Evolutionary conservation across 306 rosid species (phyloP), one percentile per base, ranked within the genome.

Genomic region (Dalbergia oliveri): DNA sequence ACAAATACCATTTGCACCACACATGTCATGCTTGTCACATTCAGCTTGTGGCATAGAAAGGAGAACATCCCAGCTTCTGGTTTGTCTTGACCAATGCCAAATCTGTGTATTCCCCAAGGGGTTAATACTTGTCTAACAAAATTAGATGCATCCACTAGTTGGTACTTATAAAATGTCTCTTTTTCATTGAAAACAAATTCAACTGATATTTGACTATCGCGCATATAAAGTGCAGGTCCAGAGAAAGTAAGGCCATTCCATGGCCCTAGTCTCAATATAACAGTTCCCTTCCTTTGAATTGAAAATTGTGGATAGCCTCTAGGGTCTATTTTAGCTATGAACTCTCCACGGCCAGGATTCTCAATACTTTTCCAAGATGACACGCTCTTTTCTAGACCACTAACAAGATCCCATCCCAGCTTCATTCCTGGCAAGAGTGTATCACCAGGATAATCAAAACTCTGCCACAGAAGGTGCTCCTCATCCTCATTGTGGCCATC

Each of bases 391-490:
- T 58, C 56, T 3, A 59, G 63, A 1, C 84, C 79, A 23, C 50
- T 77, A 12, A 6, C 39, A 0, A 77, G 12, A 37, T 77, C 26
- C 63, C 74, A 41, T 18, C 86, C 74, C 3, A 83, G 33, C 47
- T 14, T 64, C 82, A 71, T 64, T 26, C 86, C 75, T 3, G 82
- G 82, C 3, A 83, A 68, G n/a, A 71, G 19, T 19, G 79, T 83
- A 14, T 83, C 79, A 16, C 80, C 68, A 8, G 86, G 87, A 35
- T 13, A 56, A 68, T 85, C 84, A 73, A 82, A 88, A 57, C 88
- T 85, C 62, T 88, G 85, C 91, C 91, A 88, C 21, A 82, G 1
- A 49, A 76, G 10, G 8, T 64, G 67, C 58, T 26, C 7, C 5
- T 37, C 1, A 37, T 54, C 10, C 35, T 71, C 56, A 9, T 53